Evolutionary conservation across 306 rosid species (phyloP), one percentile per base, ranked within the genome.

Genomic region (Prunus kanzakura): DNA sequence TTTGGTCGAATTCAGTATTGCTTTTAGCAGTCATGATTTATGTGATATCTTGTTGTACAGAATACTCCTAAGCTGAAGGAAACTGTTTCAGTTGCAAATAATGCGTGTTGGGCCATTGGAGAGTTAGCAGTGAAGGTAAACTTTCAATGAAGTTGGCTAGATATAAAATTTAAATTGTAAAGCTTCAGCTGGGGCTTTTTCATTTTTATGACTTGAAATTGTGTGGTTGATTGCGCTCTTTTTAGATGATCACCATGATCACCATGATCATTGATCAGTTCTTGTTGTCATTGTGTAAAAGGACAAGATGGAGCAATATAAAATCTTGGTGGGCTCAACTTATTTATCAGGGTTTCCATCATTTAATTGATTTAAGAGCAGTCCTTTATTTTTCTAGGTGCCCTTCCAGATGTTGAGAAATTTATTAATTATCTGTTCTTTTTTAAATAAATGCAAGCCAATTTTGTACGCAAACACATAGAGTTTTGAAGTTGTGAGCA

Each of bases 101-200:
- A 96, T 87, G 99, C 99, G 38, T 96, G 99, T 81, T 96, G 99
- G 99, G 96, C 97, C 49, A 93, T 96, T 71, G 99, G 99, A 79
- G 99, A 96, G 76, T 77, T 96, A 80, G 97, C 98, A 22, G 87
- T 96, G 57, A 96, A 96, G 98, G 99, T 93, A 89, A 67, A 86
- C 30, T 64, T 75, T 67, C 76, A 65, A 14, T 72, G 15, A 38
- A 45, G 16, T 47, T 49, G 41, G 35, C 32, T 57, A 20, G 35
- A 43, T 22, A 20, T 15, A 22, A 15, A 27, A 50, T 52, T 69
- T 66, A 38, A 15, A 50, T 69, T 52, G 13, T 19, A 49, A 18
- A 27, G 56, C 22, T 38, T 32, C 46, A 6, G 8, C 18, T n/a
- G 43, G 32, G 18, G 14, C 29, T n/a, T 57, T 50, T 66, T 5